These are phyloP conservation scores for Cymodocea nodosa DNA, from an alignment of 116 monocot genomes.

Conservation along the genomic window DNA sequence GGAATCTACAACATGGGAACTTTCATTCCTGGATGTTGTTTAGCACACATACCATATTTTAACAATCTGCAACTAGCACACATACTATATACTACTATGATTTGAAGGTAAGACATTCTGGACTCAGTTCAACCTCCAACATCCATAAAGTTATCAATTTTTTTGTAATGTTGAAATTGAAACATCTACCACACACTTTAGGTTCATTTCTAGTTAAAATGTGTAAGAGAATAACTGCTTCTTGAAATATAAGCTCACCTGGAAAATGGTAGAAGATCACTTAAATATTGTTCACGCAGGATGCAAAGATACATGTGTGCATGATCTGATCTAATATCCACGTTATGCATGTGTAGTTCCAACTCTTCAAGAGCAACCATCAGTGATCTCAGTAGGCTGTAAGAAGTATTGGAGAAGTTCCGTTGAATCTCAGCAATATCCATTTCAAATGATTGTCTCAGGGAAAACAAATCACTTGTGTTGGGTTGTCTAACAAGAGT, in stretches of 20 bases:
- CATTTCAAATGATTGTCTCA: conserved; percentile 22
- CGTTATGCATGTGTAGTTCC: conserved; percentile 75
- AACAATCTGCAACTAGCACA: too few relatives aligned
- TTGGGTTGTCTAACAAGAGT: conserved; percentile 83
- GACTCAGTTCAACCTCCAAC: too few relatives aligned
- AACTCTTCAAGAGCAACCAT: conserved; percentile 81
- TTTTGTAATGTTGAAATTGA: too few relatives aligned
- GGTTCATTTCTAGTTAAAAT: neutral
- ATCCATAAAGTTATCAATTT: too few relatives aligned
- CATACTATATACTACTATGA: too few relatives aligned
- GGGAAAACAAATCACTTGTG: conserved; percentile 40
- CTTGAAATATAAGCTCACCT: conserved; percentile 26
- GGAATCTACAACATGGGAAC: too few relatives aligned
- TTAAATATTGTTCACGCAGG: conserved; percentile 56
- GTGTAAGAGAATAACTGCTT: neutral
- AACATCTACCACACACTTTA: too few relatives aligned
- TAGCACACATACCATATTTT: too few relatives aligned
- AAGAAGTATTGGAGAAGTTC: conserved; percentile 59
- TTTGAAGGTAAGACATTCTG: too few relatives aligned
- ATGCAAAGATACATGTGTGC: conserved; percentile 95
- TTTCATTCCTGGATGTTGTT: too few relatives aligned
- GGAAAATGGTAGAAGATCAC: conserved; percentile 59
- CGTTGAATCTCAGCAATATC: conserved; percentile 27
- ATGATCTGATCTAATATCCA: conserved; percentile 67
- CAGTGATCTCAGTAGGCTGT: conserved; percentile 64